Conservation (phyloP, 163 green algal genomes). For the Smithsoniella earleae region DNA sequence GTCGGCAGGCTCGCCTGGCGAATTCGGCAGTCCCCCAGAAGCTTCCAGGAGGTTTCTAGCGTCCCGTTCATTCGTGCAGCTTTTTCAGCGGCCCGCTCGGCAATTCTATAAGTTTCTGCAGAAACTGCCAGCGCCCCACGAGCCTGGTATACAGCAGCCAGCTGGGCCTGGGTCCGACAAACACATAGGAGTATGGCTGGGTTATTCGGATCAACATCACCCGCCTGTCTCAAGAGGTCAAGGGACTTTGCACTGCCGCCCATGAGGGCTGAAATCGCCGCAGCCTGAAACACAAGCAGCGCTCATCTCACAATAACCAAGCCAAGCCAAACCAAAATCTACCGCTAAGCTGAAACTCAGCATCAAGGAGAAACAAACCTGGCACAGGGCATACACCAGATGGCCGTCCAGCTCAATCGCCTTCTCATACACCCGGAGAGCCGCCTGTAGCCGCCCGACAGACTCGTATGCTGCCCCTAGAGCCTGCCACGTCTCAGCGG, state of each 20-base stretch:
- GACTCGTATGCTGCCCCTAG: constrained; percentile 15
- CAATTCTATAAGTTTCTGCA: not conserved
- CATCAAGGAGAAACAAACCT: too few species aligned
- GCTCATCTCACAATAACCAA: not conserved
- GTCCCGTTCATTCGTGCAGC: constrained; percentile 1
- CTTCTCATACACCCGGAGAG: constrained; percentile 10
- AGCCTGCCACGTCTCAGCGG: constrained; percentile 6
- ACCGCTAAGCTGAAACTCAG: too few species aligned
- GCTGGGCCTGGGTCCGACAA: not conserved
- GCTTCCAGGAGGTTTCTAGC: constrained; percentile 20
- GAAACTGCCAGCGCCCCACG: not conserved
- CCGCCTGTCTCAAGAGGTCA: not conserved
- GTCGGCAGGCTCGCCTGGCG: not conserved
- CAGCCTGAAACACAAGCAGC: constrained; percentile 20
- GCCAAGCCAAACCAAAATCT: too few species aligned
- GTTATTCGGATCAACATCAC: constrained; percentile 1
- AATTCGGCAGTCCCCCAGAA: constrained; percentile 25
- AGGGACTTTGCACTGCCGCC: not conserved
- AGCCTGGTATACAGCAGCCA: not conserved
- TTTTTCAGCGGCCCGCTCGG: not conserved
- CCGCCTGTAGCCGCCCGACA: not conserved
- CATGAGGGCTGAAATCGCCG: constrained; percentile 22
- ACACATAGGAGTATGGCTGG: constrained; percentile 8
- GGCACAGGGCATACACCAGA: not conserved
- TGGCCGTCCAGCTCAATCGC: not conserved